phyloP scores from a whole-genome alignment of 257 asterid species.

The Voacanga thouarsii region DNA sequence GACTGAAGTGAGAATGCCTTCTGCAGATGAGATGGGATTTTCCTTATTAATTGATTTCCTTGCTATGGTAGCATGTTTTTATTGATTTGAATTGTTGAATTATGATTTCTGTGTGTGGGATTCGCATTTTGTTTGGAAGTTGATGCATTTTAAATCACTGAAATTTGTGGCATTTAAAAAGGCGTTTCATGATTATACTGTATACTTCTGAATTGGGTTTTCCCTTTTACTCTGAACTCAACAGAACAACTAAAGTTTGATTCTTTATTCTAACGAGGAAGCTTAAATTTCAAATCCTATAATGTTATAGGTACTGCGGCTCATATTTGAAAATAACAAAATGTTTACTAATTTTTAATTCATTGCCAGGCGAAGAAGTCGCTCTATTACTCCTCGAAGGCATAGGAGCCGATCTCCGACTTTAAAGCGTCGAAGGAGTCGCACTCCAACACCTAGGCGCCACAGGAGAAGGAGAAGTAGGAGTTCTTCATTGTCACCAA shows the following conservation, averaged over 20 bases:
- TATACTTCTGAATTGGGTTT: not conserved
- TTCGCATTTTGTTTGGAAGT: not conserved
- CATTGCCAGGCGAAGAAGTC: slow-evolving; percentile 62
- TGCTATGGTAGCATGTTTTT: too few species aligned
- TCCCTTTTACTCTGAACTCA: not conserved
- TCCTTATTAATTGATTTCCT: not conserved
- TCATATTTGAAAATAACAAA: not conserved
- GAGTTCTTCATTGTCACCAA: slow-evolving; percentile 61
- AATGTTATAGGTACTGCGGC: too few species aligned
- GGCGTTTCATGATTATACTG: not conserved
- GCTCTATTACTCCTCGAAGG: slow-evolving; percentile 48
- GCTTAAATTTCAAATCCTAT: not conserved
- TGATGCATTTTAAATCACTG: not conserved
- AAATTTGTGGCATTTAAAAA: not conserved
- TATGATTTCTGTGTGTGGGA: not conserved
- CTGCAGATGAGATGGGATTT: not conserved
- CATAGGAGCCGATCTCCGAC: slow-evolving; percentile 65
- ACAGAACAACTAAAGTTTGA: not conserved
- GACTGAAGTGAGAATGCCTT: not conserved
- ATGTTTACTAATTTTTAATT: not conserved
- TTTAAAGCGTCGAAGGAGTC: slow-evolving; percentile 60
- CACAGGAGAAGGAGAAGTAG: slow-evolving; percentile 61
- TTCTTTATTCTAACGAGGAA: not conserved
- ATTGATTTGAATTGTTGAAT: not conserved
- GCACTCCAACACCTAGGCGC: slow-evolving; percentile 61